phyloP scores from a whole-genome alignment of 129 eudicot species.

The Flaveria sonorensis region DNA sequence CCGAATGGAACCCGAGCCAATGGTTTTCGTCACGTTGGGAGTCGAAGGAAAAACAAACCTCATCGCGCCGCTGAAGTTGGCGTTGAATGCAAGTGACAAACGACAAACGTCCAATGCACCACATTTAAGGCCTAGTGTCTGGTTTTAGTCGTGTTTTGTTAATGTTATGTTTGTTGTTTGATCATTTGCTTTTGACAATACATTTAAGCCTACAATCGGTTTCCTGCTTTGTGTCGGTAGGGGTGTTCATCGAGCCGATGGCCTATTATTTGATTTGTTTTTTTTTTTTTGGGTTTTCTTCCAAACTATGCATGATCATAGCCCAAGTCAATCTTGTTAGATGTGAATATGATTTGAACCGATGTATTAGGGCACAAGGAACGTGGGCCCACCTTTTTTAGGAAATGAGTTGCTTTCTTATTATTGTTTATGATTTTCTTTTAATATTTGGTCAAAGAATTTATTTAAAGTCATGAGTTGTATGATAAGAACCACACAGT shows the following conservation, averaged over 20 bases:
- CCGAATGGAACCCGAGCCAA: slow-evolving; percentile 46
- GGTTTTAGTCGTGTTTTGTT: slow-evolving; percentile 24
- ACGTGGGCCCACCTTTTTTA: neutral
- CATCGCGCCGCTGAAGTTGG: slow-evolving; percentile 90
- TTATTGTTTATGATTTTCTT: neutral
- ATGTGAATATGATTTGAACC: slow-evolving; percentile 15
- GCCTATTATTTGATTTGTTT: slow-evolving; percentile 12
- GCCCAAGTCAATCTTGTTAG: neutral
- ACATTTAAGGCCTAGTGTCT: slow-evolving; percentile 22
- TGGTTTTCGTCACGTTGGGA: slow-evolving; percentile 68
- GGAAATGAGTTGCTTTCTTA: slow-evolving; percentile 4
- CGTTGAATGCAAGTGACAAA: slow-evolving; percentile 61
- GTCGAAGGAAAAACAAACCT: slow-evolving; percentile 78
- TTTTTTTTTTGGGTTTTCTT: neutral
- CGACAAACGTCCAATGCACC: neutral
- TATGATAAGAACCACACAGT: neutral
- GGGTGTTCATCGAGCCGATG: neutral
- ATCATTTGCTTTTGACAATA: slow-evolving; percentile 11
- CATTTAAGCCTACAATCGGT: slow-evolving; percentile 25
- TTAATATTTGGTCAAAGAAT: neutral
- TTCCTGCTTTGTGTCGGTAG: slow-evolving; percentile 23
- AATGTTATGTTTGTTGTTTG: slow-evolving; percentile 24
- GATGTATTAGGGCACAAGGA: neutral
- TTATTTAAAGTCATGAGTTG: neutral
- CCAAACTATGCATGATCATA: slow-evolving; percentile 18